phyloP scores from a whole-genome alignment of 2,329 filamentous ascomycete genomes.

The Fusarium miscanthi region DNA sequence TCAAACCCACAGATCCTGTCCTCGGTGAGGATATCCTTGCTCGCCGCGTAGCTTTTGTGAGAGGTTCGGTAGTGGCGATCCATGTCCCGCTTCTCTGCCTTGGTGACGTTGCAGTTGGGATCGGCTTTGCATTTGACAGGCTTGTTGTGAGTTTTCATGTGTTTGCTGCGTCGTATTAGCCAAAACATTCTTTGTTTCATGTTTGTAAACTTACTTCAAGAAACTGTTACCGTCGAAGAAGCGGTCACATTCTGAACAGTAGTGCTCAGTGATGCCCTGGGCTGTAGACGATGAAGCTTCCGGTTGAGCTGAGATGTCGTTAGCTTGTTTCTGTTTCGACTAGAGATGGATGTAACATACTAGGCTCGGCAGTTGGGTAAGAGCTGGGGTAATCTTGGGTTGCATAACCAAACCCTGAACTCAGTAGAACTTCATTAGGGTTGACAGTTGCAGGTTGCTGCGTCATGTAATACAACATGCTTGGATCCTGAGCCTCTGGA shows the following conservation, averaged over 20 bases:
- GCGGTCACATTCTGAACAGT: slow-evolving; percentile 18
- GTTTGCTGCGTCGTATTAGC: slow-evolving; percentile 37
- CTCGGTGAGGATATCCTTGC: slow-evolving; percentile 4
- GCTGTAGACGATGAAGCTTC: slow-evolving; percentile 16
- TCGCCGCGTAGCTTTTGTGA: slow-evolving; percentile 28
- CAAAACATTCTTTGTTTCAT: neutral
- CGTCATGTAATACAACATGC: slow-evolving; percentile 5
- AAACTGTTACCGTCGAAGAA: slow-evolving; percentile 1
- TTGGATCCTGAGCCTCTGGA: slow-evolving; percentile 28
- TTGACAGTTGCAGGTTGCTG: slow-evolving; percentile 30
- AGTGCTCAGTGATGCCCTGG: neutral
- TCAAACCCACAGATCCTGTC: neutral
- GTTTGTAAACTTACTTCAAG: slow-evolving; percentile 18
- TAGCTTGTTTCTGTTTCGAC: neutral
- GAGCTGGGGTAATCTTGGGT: slow-evolving; percentile 1
- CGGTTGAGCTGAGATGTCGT: neutral
- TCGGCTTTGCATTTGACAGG: slow-evolving; percentile 40
- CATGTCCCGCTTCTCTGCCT: slow-evolving; percentile 43
- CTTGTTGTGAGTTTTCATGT: slow-evolving; percentile 37
- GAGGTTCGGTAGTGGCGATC: slow-evolving; percentile 37
- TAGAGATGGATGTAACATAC: slow-evolving; percentile 8
- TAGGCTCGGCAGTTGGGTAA: slow-evolving; percentile 16
- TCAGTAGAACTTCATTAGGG: slow-evolving; percentile 17
- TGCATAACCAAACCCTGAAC: neutral
- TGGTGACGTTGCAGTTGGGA: slow-evolving; percentile 5